A percentile compares a stretch with the other conserved stretches of the same genome.
Evolutionary conservation across 2,329 filamentous ascomycete species (phyloP).

Genomic region (Fusarium marasasianum): DNA sequence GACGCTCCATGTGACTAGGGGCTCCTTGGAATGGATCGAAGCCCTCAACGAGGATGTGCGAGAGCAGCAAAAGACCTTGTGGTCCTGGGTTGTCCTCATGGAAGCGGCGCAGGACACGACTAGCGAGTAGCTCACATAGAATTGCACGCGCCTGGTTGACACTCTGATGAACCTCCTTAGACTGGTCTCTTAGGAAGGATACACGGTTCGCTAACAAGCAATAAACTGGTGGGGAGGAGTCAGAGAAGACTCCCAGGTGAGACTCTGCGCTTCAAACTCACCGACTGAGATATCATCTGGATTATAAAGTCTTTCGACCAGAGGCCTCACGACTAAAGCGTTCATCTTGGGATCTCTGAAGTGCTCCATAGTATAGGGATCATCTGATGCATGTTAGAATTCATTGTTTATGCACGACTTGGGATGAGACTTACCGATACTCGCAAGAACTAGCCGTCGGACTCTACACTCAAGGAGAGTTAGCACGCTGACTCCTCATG

Average conservation of each 20-base stretch:
- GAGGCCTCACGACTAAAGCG: conserved; percentile 69
- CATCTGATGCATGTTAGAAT: conserved; percentile 42
- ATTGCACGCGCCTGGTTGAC: conserved; percentile 74
- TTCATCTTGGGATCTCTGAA: conserved; percentile 75
- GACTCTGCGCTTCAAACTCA: conserved; percentile 44
- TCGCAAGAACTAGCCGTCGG: conserved; percentile 42
- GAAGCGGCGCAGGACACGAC: conserved; percentile 71
- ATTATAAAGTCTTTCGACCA: conserved; percentile 75
- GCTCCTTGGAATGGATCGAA: conserved; percentile 79
- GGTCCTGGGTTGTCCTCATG: conserved; percentile 73
- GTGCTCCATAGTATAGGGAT: conserved; percentile 65
- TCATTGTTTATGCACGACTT: neutral
- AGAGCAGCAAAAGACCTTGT: conserved; percentile 69
- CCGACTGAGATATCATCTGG: conserved; percentile 71
- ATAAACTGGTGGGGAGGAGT: conserved; percentile 61
- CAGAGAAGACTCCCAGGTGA: neutral
- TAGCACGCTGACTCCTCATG: conserved; percentile 28
- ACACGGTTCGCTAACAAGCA: conserved; percentile 76
- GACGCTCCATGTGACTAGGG: conserved; percentile 64
- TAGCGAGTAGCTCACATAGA: conserved; percentile 75
- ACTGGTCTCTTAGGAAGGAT: conserved; percentile 74
- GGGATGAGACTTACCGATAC: conserved; percentile 34
- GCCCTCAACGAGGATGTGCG: conserved; percentile 74
- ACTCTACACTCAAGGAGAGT: conserved; percentile 42
- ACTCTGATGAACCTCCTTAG: conserved; percentile 72